Base-by-base conservation (phyloP, 2,329 filamentous ascomycete species). In the Microthyrium microscopicum region DNA sequence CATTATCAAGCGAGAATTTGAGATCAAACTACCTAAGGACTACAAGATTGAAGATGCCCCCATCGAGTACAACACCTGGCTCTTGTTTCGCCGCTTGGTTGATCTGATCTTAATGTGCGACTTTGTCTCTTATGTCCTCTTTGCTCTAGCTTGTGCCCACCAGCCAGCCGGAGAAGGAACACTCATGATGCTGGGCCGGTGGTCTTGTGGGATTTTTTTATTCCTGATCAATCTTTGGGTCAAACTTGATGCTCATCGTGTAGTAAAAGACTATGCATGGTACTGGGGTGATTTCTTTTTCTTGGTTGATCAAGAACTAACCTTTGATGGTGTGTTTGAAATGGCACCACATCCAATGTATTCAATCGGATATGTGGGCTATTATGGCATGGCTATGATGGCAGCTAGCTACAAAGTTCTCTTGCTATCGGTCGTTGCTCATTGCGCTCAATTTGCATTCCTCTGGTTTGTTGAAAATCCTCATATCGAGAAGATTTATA, bases 211-310 rank as follows among this genome's bases (percentile, higher is more conserved):
- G 33, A 68, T 87, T 42, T 57, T 68, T 26, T 66, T 95, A 18
- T 77, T 98, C 41, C 67, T 80, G 37, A 95, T 98, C 68, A 98
- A 95, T 54, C 67, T 95, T 16, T 95, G 89, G 85, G 89, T 98
- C 42, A 98, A 98, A 60, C 67, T 98, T 40, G 89, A 98, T 56
- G 89, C 89, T 15, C 89, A 98, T 56, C 72, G 89, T 40, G 89
- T 98, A 31, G 89, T 98, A 51, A 95, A 95, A 57, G 89, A 98
- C 57, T 98, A 85, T 60, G 89, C 89, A 19, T 98, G 89, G 89
- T 98, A 95, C 58, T 98, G 89, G 89, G 89, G 89, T 40, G 89
- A 98, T 57, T 95, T 95, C 60, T 98, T 95, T 66, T 98, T 84
- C 58, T 75, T 98, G 49, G 82, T 98, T 54, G 89, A 98, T 57